These are phyloP conservation scores for Ceratocystis destructans DNA, from an alignment of 2,329 filamentous ascomycete species.

Conservation along the genomic window DNA sequence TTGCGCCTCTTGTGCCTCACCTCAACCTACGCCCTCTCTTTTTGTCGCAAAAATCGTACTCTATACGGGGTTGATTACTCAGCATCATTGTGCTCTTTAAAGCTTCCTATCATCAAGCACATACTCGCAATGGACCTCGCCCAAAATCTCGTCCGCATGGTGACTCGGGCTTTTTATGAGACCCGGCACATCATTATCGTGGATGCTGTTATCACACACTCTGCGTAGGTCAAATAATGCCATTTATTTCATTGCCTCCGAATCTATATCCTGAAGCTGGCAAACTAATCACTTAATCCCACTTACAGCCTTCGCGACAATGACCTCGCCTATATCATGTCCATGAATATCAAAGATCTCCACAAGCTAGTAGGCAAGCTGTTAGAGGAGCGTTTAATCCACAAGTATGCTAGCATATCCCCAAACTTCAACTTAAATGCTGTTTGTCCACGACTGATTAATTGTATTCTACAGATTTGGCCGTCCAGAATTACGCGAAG, in stretches of 20 bases:
- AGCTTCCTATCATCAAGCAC: not conserved
- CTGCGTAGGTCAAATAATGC: constrained; percentile 37
- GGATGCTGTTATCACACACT: constrained; percentile 76
- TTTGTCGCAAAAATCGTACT: not conserved
- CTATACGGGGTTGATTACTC: not conserved
- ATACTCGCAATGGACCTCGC: constrained; percentile 36
- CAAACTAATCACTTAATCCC: constrained; percentile 44
- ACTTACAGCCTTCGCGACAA: constrained; percentile 70
- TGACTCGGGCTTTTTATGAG: constrained; percentile 74
- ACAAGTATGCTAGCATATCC: constrained; percentile 46
- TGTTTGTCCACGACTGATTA: constrained; percentile 27
- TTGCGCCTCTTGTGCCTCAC: constrained; percentile 1
- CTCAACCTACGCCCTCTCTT: not conserved
- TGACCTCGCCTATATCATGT: constrained; percentile 75
- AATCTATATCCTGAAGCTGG: constrained; percentile 41
- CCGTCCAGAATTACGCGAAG: constrained; percentile 61
- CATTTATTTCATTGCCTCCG: not conserved
- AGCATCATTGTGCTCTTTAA: not conserved
- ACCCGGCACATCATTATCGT: constrained; percentile 73
- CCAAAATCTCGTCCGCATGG: constrained; percentile 72
- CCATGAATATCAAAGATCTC: constrained; percentile 81
- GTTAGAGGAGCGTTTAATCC: constrained; percentile 61
- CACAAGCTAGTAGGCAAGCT: constrained; percentile 79
- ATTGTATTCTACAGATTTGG: constrained; percentile 13
- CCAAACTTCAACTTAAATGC: not conserved